Evolutionary conservation across 805 yeast genomes (phyloP).

Genomic region (Saccharomycopsis fermentans): DNA sequence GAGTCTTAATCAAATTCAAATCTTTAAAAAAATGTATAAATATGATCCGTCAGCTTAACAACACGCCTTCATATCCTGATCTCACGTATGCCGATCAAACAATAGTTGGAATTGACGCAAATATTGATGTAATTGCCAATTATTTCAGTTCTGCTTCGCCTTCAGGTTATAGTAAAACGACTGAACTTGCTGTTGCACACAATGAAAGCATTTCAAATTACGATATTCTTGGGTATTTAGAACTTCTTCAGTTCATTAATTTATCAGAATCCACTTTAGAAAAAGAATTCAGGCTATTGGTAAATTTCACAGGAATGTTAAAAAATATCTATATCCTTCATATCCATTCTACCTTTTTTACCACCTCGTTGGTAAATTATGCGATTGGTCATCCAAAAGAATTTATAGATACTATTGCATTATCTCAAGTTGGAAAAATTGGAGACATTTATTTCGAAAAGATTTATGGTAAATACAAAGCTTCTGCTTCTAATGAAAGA

Average conservation of each 20-base stretch:
- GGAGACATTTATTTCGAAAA: slow-evolving; percentile 17
- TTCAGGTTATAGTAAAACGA: slow-evolving; percentile 11
- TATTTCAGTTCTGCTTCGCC: slow-evolving; percentile 13
- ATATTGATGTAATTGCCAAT: slow-evolving; percentile 11
- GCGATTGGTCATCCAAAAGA: slow-evolving; percentile 9
- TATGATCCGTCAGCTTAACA: slow-evolving; percentile 12
- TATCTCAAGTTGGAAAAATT: slow-evolving; percentile 4
- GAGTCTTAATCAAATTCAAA: slow-evolving; percentile 12
- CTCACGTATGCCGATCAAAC: slow-evolving; percentile 9
- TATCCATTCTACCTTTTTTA: slow-evolving; percentile 13
- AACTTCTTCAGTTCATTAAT: slow-evolving; percentile 9
- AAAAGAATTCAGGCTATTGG: slow-evolving; percentile 9
- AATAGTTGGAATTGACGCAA: slow-evolving; percentile 16
- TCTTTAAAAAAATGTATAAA: slow-evolving; percentile 10
- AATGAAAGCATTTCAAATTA: slow-evolving; percentile 6
- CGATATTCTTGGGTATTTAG: slow-evolving; percentile 14
- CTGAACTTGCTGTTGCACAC: slow-evolving; percentile 8
- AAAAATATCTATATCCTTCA: slow-evolving; percentile 8
- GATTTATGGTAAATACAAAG: slow-evolving; percentile 6
- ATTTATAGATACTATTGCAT: slow-evolving; percentile 8
- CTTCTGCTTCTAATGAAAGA: slow-evolving; percentile 7
- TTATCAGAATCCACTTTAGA: slow-evolving; percentile 7
- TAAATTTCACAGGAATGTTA: slow-evolving; percentile 4
- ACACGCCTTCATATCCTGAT: slow-evolving; percentile 14
- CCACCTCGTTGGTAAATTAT: slow-evolving; percentile 9